Conservation (phyloP, 2,329 filamentous ascomycete species). For the Aspergillus cejpii region DNA sequence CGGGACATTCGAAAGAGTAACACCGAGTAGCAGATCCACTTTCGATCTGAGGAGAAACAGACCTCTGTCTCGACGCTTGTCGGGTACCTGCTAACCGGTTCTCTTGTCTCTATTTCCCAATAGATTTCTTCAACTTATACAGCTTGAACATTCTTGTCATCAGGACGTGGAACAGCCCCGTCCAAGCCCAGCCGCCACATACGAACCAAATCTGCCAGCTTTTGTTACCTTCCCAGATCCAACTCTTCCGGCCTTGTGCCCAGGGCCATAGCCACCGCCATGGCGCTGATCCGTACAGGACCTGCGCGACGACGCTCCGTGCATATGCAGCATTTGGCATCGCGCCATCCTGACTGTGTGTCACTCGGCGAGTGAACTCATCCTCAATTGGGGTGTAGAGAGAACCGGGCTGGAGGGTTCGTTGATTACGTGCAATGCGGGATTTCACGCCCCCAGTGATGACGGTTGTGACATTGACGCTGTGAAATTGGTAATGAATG, state of each 20-base stretch:
- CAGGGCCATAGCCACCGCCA: slow-evolving; percentile 48
- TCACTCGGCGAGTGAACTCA: slow-evolving; percentile 48
- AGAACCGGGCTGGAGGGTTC: slow-evolving; percentile 43
- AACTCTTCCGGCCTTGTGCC: slow-evolving; percentile 32
- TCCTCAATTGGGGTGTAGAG: slow-evolving; percentile 48
- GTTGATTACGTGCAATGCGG: slow-evolving; percentile 50
- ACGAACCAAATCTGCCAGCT: slow-evolving; percentile 48
- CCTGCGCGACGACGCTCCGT: slow-evolving; percentile 48
- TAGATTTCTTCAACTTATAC: slow-evolving; percentile 38
- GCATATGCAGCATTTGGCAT: slow-evolving; percentile 52
- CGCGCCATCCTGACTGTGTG: slow-evolving; percentile 49
- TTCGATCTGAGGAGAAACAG: too few species aligned
- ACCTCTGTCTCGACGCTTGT: too few species aligned
- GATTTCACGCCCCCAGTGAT: slow-evolving; percentile 57
- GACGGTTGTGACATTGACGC: slow-evolving; percentile 48
- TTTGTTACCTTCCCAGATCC: slow-evolving; percentile 47
- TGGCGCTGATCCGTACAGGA: slow-evolving; percentile 43
- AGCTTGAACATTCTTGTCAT: slow-evolving; percentile 50
- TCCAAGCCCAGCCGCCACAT: slow-evolving; percentile 44
- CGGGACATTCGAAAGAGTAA: too few species aligned
- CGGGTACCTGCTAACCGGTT: too few species aligned
- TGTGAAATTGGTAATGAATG: slow-evolving; percentile 14
- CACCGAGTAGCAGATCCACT: too few species aligned
- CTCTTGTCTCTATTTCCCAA: slow-evolving; percentile 9
- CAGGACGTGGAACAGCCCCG: slow-evolving; percentile 35